Conservation (phyloP, 805 yeast genomes). For the Saccharomycopsis sp. region DNA sequence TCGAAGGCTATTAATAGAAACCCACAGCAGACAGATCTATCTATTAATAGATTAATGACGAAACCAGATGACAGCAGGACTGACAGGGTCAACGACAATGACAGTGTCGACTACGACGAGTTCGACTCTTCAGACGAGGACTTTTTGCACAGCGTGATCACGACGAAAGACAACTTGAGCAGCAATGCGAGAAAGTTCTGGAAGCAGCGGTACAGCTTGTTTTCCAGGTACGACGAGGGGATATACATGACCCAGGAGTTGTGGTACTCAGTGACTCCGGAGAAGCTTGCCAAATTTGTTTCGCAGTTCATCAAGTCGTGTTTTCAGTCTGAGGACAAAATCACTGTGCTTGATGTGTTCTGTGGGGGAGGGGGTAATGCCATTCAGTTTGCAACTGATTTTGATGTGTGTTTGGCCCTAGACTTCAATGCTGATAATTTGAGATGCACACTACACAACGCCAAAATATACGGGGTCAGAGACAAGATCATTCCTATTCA, state of each 20-base stretch:
- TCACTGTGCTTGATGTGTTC: constrained; percentile 53
- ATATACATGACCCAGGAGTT: constrained; percentile 62
- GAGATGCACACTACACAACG: constrained; percentile 61
- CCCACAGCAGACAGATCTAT: no score
- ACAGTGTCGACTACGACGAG: neutral
- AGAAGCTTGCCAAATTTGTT: constrained; percentile 52
- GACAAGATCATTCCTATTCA: constrained; percentile 41
- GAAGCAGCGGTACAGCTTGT: constrained; percentile 53
- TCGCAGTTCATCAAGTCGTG: constrained; percentile 49
- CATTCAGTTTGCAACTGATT: constrained; percentile 61
- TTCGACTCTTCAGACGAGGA: neutral
- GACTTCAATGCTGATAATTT: constrained; percentile 56
- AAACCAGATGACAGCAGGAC: neutral
- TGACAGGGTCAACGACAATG: neutral
- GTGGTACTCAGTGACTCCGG: constrained; percentile 90
- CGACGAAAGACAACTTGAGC: constrained; percentile 33
- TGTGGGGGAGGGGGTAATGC: constrained; percentile 89
- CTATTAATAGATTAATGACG: neutral
- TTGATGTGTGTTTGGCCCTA: constrained; percentile 52
- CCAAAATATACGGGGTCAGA: constrained; percentile 52
- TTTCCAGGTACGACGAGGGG: constrained; percentile 60
- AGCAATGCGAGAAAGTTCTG: constrained; percentile 46
- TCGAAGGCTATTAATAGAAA: neutral
- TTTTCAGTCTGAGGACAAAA: constrained; percentile 34
- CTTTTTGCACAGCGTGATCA: neutral